These are phyloP conservation scores for Fusarium buxicola DNA, from an alignment of 2,329 filamentous ascomycete species.

Conservation along the genomic window DNA sequence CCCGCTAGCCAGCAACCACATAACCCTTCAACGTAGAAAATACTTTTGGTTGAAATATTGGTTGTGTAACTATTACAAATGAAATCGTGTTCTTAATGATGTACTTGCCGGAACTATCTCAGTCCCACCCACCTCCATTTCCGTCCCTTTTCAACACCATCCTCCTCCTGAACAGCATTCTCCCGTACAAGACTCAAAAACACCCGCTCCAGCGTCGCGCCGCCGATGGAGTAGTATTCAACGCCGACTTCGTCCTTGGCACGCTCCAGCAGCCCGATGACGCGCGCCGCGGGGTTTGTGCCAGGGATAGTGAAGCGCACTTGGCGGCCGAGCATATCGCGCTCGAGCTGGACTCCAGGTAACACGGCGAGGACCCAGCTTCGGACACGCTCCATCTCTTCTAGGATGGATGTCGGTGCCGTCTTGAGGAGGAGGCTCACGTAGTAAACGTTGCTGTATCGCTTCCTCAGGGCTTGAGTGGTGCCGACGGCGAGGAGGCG, in stretches of 20 bases:
- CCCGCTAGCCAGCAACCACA: no score
- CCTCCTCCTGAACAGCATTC: no score
- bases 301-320: conserved; percentile 42
- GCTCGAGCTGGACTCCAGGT: conserved; percentile 65
- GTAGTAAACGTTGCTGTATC: conserved; percentile 71
- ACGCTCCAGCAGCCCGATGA: conserved; percentile 63
- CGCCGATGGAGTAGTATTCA: conserved; percentile 73
- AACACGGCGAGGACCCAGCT: conserved; percentile 65
- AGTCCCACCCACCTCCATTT: no score
- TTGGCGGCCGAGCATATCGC: conserved; percentile 71
- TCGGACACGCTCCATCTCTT: conserved; percentile 68
- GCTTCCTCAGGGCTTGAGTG: conserved; percentile 65
- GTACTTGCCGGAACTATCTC: no score
- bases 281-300: conserved; percentile 41
- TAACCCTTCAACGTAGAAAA: no score
- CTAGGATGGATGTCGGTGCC: conserved; percentile 65
- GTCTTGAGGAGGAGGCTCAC: conserved; percentile 70
- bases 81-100: no score
- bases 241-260: conserved; percentile 68
- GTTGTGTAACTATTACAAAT: no score
- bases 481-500: conserved; percentile 71
- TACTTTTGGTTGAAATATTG: no score
- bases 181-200: conserved; percentile 77
- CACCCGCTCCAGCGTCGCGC: conserved; percentile 76
- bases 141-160: no score